phyloP scores from a whole-genome alignment of 768 basidiomycete genomes.

The Serendipita sp. region DNA sequence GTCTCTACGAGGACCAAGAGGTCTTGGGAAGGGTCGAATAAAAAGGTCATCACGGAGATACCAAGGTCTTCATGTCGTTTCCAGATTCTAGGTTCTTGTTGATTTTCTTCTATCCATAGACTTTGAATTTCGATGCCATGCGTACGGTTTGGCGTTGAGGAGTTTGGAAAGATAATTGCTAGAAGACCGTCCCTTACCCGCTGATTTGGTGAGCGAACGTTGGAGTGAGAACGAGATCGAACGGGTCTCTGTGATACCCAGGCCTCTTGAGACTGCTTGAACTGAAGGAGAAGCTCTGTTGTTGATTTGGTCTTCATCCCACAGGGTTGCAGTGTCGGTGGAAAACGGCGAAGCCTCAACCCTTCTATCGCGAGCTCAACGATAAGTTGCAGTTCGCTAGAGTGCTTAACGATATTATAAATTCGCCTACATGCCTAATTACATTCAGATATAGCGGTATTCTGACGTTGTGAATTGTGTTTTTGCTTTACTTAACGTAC shows the following conservation, averaged over 20 bases:
- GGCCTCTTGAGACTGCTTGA: not conserved
- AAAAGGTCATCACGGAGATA: not conserved
- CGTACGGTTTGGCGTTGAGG: not conserved
- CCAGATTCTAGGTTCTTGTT: not conserved
- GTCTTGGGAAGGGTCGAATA: not conserved
- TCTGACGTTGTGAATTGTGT: too few species aligned
- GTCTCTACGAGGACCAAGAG: not conserved
- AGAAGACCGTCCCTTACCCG: not conserved
- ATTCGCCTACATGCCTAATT: too few species aligned
- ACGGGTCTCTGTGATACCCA: not conserved
- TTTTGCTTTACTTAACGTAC: too few species aligned
- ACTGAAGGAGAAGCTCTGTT: not conserved
- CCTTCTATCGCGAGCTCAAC: not conserved
- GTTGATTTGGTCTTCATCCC: not conserved
- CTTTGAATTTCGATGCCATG: not conserved
- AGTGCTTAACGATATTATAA: not conserved
- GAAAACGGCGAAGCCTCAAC: not conserved
- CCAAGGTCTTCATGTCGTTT: not conserved
- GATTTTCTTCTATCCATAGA: not conserved
- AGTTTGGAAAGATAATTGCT: not conserved
- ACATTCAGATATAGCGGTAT: too few species aligned
- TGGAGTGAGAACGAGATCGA: not conserved
- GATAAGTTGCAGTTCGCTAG: slow-evolving; percentile 1
- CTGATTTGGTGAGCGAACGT: not conserved
- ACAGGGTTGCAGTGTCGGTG: not conserved